Percentiles rank a stretch among this genome's conserved stretches.
These are phyloP conservation scores for Vanderwaltozyma tropicalis DNA, from an alignment of 805 yeast species.

Conservation along the genomic window DNA sequence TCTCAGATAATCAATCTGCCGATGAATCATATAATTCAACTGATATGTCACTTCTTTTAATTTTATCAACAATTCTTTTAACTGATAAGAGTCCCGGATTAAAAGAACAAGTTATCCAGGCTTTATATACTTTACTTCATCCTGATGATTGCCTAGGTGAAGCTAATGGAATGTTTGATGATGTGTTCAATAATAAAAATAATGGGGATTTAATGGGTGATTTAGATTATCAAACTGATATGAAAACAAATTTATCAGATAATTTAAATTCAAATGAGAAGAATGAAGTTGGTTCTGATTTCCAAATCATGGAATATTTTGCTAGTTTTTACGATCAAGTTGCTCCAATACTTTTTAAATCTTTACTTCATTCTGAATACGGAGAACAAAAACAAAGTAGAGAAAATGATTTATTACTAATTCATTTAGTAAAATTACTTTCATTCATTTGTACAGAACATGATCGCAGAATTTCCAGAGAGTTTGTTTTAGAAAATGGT, in stretches of 20 bases:
- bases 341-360: slow-evolving; percentile 46
- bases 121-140: slow-evolving; percentile 63
- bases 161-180: slow-evolving; percentile 1
- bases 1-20: slow-evolving; percentile 1
- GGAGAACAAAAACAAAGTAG: slow-evolving; percentile 3
- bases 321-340: slow-evolving; percentile 51
- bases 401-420: slow-evolving; percentile 36
- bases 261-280: background rate
- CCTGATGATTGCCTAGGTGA: slow-evolving; percentile 32
- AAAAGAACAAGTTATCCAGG: slow-evolving; percentile 76
- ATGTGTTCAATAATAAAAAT: slow-evolving; percentile 2
- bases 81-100: slow-evolving; percentile 60
- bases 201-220: background rate
- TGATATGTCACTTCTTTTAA: slow-evolving; percentile 48
- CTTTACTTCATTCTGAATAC: slow-evolving; percentile 27
- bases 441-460: slow-evolving; percentile 60
- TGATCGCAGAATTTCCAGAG: slow-evolving; percentile 43
- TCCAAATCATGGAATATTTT: slow-evolving; percentile 29
- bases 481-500: slow-evolving; percentile 52
- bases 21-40: slow-evolving; percentile 17
- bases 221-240: background rate
- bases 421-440: slow-evolving; percentile 60
- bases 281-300: background rate
- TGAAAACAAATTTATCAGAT: background rate
- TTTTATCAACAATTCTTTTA: slow-evolving; percentile 49